Percentiles rank a stretch among this genome's conserved stretches.
Evolutionary conservation across 805 yeast species (phyloP).

Genomic region (Candida krabiensis): DNA sequence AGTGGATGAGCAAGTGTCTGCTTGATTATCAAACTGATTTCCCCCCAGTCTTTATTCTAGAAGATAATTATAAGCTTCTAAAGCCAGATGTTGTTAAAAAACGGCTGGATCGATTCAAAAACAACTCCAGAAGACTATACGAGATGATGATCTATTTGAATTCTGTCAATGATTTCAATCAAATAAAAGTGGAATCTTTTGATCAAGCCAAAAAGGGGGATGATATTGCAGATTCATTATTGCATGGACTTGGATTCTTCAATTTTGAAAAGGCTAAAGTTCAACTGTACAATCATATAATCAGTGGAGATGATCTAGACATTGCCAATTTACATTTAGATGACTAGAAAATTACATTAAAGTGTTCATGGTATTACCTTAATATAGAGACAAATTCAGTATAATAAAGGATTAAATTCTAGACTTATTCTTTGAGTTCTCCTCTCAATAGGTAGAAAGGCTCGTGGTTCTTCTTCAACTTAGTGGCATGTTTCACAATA

Average conservation of each 20-base stretch:
- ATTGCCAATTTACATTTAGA: no score
- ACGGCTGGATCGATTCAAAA: slow-evolving; percentile 5
- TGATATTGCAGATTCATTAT: slow-evolving; percentile 64
- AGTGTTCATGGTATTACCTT: no score
- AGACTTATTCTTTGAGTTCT: slow-evolving; percentile 1
- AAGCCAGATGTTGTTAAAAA: background rate
- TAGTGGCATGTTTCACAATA: slow-evolving; percentile 29
- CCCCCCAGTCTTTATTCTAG: slow-evolving; percentile 3
- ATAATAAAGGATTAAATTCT: no score
- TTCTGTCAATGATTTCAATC: slow-evolving; percentile 9
- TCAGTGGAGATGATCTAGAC: no score
- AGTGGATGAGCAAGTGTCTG: slow-evolving; percentile 23
- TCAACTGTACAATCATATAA: slow-evolving; percentile 8
- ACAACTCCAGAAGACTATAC: slow-evolving; percentile 25
- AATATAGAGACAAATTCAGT: no score
- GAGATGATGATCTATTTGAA: slow-evolving; percentile 28
- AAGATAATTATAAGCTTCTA: slow-evolving; percentile 1
- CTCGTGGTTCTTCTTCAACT: slow-evolving; percentile 22
- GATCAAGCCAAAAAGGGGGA: slow-evolving; percentile 47
- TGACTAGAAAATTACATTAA: no score
- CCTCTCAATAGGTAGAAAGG: slow-evolving; percentile 28
- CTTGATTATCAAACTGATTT: background rate
- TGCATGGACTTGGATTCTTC: slow-evolving; percentile 56
- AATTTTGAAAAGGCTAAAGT: slow-evolving; percentile 40
- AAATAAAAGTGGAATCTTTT: slow-evolving; percentile 9